Base-by-base conservation (phyloP, 345 rosid species). In the Ceriops decandra region DNA sequence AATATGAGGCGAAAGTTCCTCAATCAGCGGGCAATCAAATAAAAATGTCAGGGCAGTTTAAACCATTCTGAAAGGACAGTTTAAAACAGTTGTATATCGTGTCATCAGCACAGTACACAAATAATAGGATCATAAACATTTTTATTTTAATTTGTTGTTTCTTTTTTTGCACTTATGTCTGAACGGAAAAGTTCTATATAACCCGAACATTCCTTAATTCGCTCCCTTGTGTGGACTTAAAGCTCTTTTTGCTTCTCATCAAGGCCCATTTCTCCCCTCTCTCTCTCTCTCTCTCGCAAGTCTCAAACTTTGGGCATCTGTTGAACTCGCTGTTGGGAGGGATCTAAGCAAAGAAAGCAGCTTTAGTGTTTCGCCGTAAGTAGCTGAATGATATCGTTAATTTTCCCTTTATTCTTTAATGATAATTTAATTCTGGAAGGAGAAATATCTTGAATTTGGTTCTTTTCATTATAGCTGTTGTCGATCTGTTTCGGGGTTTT, bases 291-390 rank as follows among this genome's bases (percentile, higher is more conserved):
- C 35, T 35, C 30, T n/a, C n/a, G 57, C 21, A 52, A 22, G 27
- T 61, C 27, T 52, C 13, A 17, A 62, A 21, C 38, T 54, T 54
- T 35, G 62, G 10, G 36, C 30, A 17, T 52, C 36, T 42, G 27
- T 7, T 52, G 36, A 52, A 19, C 52, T 35, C 35, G 35, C 56
- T 31, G 57, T 70, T 56, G n/a, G 30, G 27, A 26, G 33, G 68
- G 68, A 71, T 71, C 74, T 63, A 47, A 42, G 33, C 47, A n/a
- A 32, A 21, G 49, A 56, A 13, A 54, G n/a, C 31, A 26, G n/a
- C 8, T 19, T 54, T 27, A 0, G 60, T 46, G 30, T 57, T 16
- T 16, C 13, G 30, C 68, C 22, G 69, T 47, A 64, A 64, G 74
- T 57, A 5, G 19, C 35, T 69, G 11, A 24, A 63, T 63, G 26